Conservation (phyloP, 495 filamentous ascomycete genomes). For the Daldinia concentrica region DNA sequence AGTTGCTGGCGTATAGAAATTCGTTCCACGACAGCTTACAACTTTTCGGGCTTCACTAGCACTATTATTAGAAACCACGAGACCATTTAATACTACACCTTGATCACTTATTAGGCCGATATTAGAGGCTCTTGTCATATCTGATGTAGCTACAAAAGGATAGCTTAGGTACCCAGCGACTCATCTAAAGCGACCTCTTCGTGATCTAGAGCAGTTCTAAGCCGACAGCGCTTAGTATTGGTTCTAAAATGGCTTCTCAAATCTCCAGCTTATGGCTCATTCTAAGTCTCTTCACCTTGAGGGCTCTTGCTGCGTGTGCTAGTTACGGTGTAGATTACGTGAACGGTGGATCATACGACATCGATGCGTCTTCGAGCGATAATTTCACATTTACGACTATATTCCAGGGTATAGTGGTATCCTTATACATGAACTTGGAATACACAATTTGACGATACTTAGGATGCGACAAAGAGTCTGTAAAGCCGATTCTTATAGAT, state of each 20-base stretch:
- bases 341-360: slow-evolving; percentile 55
- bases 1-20: neutral
- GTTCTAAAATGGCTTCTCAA: slow-evolving; percentile 29
- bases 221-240: neutral
- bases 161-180: neutral
- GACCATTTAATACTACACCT: slow-evolving; percentile 7
- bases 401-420: slow-evolving; percentile 49
- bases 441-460: slow-evolving; percentile 4
- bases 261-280: slow-evolving; percentile 24
- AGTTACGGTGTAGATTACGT: slow-evolving; percentile 57
- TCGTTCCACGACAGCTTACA: slow-evolving; percentile 12
- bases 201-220: slow-evolving; percentile 4
- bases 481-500: slow-evolving; percentile 53
- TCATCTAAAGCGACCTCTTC: neutral
- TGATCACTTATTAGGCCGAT: neutral
- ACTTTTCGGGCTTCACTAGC: neutral
- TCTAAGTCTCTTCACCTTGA: slow-evolving; percentile 38
- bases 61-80: slow-evolving; percentile 39
- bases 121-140: neutral
- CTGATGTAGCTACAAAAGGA: slow-evolving; percentile 21
- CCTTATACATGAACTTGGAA: neutral
- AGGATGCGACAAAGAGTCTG: slow-evolving; percentile 53
- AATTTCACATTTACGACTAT: slow-evolving; percentile 55
- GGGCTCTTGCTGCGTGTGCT: slow-evolving; percentile 48
- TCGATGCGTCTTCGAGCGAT: slow-evolving; percentile 52